Base-by-base conservation (phyloP, 2,329 filamentous ascomycete species). In the Didymella pomorum region DNA sequence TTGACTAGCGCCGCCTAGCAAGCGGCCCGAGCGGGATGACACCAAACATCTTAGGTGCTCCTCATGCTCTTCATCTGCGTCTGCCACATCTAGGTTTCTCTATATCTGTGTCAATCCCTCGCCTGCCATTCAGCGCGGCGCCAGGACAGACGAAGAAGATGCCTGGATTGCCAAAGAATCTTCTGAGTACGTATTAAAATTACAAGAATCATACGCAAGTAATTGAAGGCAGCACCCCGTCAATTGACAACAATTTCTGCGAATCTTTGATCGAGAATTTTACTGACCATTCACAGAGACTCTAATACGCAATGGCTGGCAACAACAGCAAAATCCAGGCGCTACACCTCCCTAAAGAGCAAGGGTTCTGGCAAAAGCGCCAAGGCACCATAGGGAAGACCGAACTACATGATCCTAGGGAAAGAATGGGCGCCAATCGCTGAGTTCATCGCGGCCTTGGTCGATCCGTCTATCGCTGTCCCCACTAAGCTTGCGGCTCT, bases 391-490 rank as follows among this genome's bases (percentile, higher is more conserved):
- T 23, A 25, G 14, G 41, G 41, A n/a, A 31, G 12, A 31, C 29
- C 12, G 11, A 31, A 10, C 10, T 74, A 79, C 47, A 71, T 74
- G 20, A 72, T 81, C 25, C 66, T 71, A 25, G 68, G 78, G 61
- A 74, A 74, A 26, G 76, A 80, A 43, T 80, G 80, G 41, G 58
- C 78, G 0, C 66, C 68, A 0, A 60, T 82, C 7, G 79, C 79
- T 20, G 64, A 79, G 35, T 71, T 28, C 58, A 74, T 81, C 28
- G 72, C 68, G 5, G 52, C 29, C 2, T 56, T 53, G 2, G 52
- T 54, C 5, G 70, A 73, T 45, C 67, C 69, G 0, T 20, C 62
- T 4, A 43, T 75, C 1, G 43, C 66, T 1, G 67, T 80, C 0
- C 76, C 79, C 0, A 18, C 21, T 0, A 61, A 66, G 6, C 69